Base-by-base conservation (phyloP, 2,329 filamentous ascomycete species). In the Calonectria montana region DNA sequence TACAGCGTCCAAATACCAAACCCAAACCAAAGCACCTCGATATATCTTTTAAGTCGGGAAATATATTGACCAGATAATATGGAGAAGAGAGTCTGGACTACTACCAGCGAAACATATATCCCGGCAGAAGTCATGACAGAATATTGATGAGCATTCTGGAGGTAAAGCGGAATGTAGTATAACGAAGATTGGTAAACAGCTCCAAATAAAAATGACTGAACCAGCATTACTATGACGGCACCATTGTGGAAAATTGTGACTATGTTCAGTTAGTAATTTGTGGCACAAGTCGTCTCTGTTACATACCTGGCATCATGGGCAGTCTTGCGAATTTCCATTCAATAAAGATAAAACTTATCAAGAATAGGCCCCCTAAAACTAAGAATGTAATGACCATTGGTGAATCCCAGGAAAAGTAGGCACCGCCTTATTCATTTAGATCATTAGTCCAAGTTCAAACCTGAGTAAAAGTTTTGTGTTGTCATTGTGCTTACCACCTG, bases 251-350 rank as follows among this genome's bases (percentile, higher is more conserved):
- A 92, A 37, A 92, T 86, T 8, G 83, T 80, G 3, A 90, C 85
- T 85, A 16, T 48, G 13, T 47, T 23, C 2, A 3, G 23, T 62
- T 45, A 62, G 39, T 27, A 16, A 8, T 13, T 3, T 62, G 73
- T 1, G 27, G 37, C n/a, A 35, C 13, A n/a, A 4, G 41, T 1
- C 3, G 12, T 9, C 3, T 13, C 12, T 27, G 16, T 12, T 13
- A 68, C 70, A 61, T 48, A 77, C 75, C 41, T 18, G 94, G 94
- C 83, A 97, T 94, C 72, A 97, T 87, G 0, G 94, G 94, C 75
- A 93, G 94, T 55, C 88, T 89, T 55, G 94, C 93, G 39, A 93
- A 77, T 75, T 91, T 91, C 86, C 89, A 91, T 83, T 97, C 94
- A 75, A 92, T 89, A 15, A 94, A 63, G 73, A 92, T 84, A 82